These are phyloP conservation scores for Straminergon stramineum DNA, from an alignment of 225 moss, liverwort and hornwort species.

Conservation along the genomic window DNA sequence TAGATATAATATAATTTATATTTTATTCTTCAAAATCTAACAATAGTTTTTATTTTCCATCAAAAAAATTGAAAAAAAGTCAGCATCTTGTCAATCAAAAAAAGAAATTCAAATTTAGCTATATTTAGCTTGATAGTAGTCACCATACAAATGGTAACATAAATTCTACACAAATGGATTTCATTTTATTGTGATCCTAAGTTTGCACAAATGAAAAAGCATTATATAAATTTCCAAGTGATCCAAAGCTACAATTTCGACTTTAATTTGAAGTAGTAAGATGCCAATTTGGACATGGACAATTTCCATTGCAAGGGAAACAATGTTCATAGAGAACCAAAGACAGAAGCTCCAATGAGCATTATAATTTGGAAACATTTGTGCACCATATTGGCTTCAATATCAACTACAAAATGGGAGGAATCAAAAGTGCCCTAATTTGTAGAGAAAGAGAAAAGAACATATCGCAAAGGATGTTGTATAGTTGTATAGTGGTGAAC, in stretches of 20 bases:
- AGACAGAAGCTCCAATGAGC: no score
- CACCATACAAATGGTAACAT: neutral
- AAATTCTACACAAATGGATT: neutral
- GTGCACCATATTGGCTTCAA: no score
- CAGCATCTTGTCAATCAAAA: neutral
- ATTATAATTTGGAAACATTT: no score
- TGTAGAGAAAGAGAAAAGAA: no score
- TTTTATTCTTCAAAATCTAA: neutral
- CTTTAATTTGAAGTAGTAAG: no score
- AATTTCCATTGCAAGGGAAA: no score
- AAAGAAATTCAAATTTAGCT: neutral
- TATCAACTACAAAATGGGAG: neutral
- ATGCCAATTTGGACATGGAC: neutral
- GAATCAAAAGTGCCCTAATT: neutral
- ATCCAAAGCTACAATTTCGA: fast-evolving
- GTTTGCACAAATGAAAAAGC: neutral
- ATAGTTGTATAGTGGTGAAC: neutral
- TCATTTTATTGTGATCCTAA: neutral
- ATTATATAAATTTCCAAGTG: no score
- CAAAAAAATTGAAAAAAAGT: neutral
- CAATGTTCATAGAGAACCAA: no score
- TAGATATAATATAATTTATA: neutral
- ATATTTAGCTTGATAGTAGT: neutral
- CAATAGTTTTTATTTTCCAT: no score
- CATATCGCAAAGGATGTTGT: no score